phyloP scores from a whole-genome alignment of 1,139 yeast species.

The Hemisphaericaspora xylanilytica region DNA sequence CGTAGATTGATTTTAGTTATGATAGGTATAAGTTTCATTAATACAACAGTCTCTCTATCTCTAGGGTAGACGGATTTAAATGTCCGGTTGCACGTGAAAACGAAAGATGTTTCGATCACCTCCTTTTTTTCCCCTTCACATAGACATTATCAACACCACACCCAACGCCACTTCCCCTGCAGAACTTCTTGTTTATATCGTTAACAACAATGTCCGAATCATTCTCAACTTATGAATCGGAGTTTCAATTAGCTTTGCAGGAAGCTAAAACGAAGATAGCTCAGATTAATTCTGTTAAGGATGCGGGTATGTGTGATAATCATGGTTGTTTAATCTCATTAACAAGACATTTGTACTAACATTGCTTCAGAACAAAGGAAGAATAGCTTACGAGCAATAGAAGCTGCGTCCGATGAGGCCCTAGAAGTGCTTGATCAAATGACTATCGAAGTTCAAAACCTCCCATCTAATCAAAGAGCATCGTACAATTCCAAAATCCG shows the following conservation, averaged over 20 bases:
- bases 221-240: slow-evolving; percentile 69
- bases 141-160: neutral
- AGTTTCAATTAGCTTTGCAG: slow-evolving; percentile 66
- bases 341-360: too few species aligned
- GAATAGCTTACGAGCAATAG: slow-evolving; percentile 55
- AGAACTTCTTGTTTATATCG: neutral
- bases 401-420: slow-evolving; percentile 72
- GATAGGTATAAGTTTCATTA: neutral
- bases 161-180: too few species aligned
- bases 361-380: slow-evolving; percentile 41
- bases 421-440: slow-evolving; percentile 78
- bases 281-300: slow-evolving; percentile 47
- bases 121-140: slow-evolving; percentile 4
- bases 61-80: too few species aligned
- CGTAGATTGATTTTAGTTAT: neutral
- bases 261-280: slow-evolving; percentile 68
- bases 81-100: neutral
- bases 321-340: too few species aligned
- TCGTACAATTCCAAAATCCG: slow-evolving; percentile 70
- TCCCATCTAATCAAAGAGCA: slow-evolving; percentile 70
- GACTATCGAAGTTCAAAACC: slow-evolving; percentile 75
- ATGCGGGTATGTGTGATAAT: slow-evolving; percentile 44
- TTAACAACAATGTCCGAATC: slow-evolving; percentile 50
- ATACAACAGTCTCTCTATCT: too few species aligned
- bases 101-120: neutral